phyloP scores from a whole-genome alignment of 2,329 filamentous ascomycete genomes.

The Paracoccidioides lutzii region DNA sequence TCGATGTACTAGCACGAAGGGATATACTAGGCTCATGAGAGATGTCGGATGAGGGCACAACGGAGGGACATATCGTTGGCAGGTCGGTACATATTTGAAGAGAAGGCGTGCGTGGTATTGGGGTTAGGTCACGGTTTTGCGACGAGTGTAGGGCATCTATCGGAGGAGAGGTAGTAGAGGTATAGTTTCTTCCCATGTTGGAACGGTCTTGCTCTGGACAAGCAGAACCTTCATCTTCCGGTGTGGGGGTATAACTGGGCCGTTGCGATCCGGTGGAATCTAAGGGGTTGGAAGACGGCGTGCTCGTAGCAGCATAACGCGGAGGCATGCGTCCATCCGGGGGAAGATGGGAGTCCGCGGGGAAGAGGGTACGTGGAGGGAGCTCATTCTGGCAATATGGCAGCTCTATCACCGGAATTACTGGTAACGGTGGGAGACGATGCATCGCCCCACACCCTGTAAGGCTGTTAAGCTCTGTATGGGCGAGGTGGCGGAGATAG shows the following conservation, averaged over 20 bases:
- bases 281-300: not conserved
- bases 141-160: not conserved
- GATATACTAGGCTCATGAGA: constrained; percentile 20
- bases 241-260: not conserved
- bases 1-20: constrained; percentile 30
- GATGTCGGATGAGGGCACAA: not conserved
- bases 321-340: too few relatives aligned
- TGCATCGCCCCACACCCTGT: not conserved
- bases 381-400: not conserved
- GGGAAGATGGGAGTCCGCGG: not conserved
- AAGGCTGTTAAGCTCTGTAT: not conserved
- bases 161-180: not conserved
- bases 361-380: not conserved
- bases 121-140: not conserved
- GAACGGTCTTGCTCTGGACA: not conserved
- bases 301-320: not conserved
- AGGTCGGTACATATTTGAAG: constrained; percentile 9
- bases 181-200: not conserved
- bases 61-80: not conserved
- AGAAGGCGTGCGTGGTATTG: constrained; percentile 6
- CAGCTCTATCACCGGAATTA: not conserved
- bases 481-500: not conserved
- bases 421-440: not conserved
- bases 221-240: not conserved
- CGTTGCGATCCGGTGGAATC: not conserved